phyloP scores from a whole-genome alignment of 2,329 filamentous ascomycete species.

The Pseudogymnoascus sp. region DNA sequence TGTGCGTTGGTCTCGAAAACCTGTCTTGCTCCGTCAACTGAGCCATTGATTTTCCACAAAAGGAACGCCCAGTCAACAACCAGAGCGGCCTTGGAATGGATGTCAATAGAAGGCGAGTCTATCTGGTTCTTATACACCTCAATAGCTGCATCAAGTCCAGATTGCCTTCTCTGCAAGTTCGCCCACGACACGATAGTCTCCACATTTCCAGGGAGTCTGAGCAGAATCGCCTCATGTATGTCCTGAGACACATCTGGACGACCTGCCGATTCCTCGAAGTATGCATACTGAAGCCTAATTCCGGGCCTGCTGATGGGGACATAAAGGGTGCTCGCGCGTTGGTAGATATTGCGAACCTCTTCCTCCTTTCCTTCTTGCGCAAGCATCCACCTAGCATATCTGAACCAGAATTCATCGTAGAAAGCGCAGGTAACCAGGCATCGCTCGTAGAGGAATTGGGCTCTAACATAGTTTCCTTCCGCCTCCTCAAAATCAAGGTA shows the following conservation, averaged over 20 bases:
- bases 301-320: constrained; percentile 79
- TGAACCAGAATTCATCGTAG: constrained; percentile 96
- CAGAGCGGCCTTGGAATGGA: constrained; percentile 76
- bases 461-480: constrained; percentile 68
- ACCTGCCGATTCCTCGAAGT: constrained; percentile 82
- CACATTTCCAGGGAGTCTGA: constrained; percentile 68
- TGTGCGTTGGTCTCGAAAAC: constrained; percentile 77
- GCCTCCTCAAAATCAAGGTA: constrained; percentile 93
- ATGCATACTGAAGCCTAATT: constrained; percentile 82
- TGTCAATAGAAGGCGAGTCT: constrained; percentile 60
- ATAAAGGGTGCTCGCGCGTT: constrained; percentile 75
- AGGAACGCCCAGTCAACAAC: constrained; percentile 83
- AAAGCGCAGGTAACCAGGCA: constrained; percentile 88
- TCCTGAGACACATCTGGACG: constrained; percentile 71
- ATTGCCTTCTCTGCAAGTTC: constrained; percentile 75
- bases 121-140: constrained; percentile 75
- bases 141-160: constrained; percentile 75
- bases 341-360: constrained; percentile 85
- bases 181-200: constrained; percentile 85
- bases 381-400: constrained; percentile 93
- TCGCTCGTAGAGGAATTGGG: constrained; percentile 82
- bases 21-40: constrained; percentile 69
- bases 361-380: constrained; percentile 74
- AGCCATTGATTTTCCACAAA: constrained; percentile 80
- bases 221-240: constrained; percentile 74